Conservation (phyloP, 2,329 filamentous ascomycete genomes). For the Rhinocladiella mackenziei region DNA sequence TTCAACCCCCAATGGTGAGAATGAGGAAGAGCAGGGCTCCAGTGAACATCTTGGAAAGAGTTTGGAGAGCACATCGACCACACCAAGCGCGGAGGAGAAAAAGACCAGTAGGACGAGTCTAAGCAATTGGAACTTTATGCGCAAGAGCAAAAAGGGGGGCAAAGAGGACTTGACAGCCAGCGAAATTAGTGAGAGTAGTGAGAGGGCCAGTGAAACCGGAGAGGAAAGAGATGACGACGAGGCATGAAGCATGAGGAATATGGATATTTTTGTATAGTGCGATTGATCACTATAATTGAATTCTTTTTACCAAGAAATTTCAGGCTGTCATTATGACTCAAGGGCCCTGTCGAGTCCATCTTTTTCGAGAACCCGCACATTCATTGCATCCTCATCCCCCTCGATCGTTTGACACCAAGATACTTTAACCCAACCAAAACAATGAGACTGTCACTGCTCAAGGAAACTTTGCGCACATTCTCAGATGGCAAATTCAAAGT, state of each 20-base stretch:
- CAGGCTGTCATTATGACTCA: neutral
- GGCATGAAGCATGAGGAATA: constrained; percentile 6
- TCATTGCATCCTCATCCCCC: too few species aligned
- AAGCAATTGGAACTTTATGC: constrained; percentile 43
- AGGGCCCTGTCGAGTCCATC: too few species aligned
- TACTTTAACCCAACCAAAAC: neutral
- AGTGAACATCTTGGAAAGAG: constrained; percentile 29
- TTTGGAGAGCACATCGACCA: constrained; percentile 28
- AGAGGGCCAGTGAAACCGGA: constrained; percentile 42
- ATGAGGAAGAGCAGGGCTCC: constrained; percentile 43
- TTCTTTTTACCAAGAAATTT: neutral
- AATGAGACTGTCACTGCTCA: neutral
- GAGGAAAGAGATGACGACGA: constrained; percentile 42
- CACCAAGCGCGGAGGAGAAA: constrained; percentile 38
- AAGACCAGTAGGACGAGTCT: constrained; percentile 43
- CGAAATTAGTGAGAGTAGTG: constrained; percentile 41
- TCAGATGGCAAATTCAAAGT: constrained; percentile 40
- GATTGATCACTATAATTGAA: too few species aligned
- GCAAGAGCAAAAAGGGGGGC: constrained; percentile 36
- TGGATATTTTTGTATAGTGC: constrained; percentile 2
- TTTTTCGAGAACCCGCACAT: too few species aligned
- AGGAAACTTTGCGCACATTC: neutral
- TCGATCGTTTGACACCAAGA: too few species aligned
- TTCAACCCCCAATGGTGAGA: constrained; percentile 38
- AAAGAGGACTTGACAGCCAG: constrained; percentile 28